A percentile compares a stretch with the other conserved stretches of the same genome.
Evolutionary conservation across 1,139 yeast genomes (phyloP).

Genomic region (Candida sanyaensis): DNA sequence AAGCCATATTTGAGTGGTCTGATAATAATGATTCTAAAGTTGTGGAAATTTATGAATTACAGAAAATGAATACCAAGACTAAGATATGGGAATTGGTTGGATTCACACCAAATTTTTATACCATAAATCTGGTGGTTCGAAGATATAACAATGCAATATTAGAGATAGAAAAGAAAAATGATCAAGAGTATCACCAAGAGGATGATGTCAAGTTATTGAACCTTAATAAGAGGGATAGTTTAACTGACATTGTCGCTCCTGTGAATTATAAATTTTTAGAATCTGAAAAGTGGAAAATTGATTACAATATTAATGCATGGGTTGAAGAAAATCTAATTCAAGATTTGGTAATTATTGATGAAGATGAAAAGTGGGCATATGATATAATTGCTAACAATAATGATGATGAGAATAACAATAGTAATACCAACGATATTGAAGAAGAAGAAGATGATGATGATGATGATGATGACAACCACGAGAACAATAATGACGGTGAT

Average conservation of each 20-base stretch:
- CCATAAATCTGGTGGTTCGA: constrained; percentile 38
- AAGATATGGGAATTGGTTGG: constrained; percentile 65
- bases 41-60: constrained; percentile 75
- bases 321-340: constrained; percentile 48
- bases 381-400: constrained; percentile 30
- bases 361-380: constrained; percentile 79
- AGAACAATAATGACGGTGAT: too few species aligned
- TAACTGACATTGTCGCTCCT: constrained; percentile 53
- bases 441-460: not conserved
- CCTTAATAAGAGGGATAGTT: constrained; percentile 16
- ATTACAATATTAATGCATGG: constrained; percentile 61
- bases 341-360: constrained; percentile 60
- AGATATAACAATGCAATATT: constrained; percentile 15
- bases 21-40: constrained; percentile 8
- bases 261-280: constrained; percentile 54
- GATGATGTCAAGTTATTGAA: constrained; percentile 5
- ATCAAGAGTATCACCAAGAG: constrained; percentile 11
- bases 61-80: constrained; percentile 47
- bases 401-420: constrained; percentile 16
- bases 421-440: constrained; percentile 11
- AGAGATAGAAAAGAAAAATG: constrained; percentile 15
- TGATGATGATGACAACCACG: constrained; percentile 11
- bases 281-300: constrained; percentile 54
- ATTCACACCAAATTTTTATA: constrained; percentile 55
- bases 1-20: constrained; percentile 5